Percentiles rank a stretch among this genome's conserved stretches.
These are phyloP conservation scores for Pleurotus salmoneostramineus DNA, from an alignment of 768 basidiomycete genomes.

Conservation along the genomic window DNA sequence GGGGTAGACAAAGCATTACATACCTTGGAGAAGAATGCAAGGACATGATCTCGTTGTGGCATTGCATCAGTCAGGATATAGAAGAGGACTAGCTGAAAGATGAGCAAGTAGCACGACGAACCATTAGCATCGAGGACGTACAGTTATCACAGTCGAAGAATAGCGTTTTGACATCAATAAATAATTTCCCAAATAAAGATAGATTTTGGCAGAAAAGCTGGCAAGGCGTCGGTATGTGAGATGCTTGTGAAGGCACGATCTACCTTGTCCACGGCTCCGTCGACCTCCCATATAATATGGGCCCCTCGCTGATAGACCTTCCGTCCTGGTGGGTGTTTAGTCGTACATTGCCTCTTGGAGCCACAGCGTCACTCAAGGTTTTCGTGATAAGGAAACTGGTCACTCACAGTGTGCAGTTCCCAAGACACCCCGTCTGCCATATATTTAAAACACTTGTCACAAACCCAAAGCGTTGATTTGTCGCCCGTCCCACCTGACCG, in stretches of 20 bases:
- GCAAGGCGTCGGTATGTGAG: neutral
- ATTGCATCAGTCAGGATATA: constrained; percentile 89
- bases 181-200: constrained; percentile 95
- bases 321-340: constrained; percentile 75
- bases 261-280: constrained; percentile 84
- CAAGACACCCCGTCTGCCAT: constrained; percentile 72
- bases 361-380: neutral
- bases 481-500: constrained; percentile 41
- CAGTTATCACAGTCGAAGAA: constrained; percentile 90
- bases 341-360: constrained; percentile 62
- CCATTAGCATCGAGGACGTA: constrained; percentile 25
- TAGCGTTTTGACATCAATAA: constrained; percentile 96
- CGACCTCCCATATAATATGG: constrained; percentile 93
- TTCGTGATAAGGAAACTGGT: constrained; percentile 17
- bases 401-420: constrained; percentile 62
- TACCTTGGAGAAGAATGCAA: constrained; percentile 71
- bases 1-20: neutral
- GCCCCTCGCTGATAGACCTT: constrained; percentile 90
- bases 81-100: constrained; percentile 62
- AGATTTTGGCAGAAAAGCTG: constrained; percentile 97
- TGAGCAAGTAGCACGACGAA: neutral
- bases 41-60: constrained; percentile 73
- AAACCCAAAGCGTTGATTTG: constrained; percentile 69
- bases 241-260: constrained; percentile 10
- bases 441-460: constrained; percentile 96